These are phyloP conservation scores for Coemansia sp. DNA, from an alignment of 192 early-diverging fungal genomes.

Conservation along the genomic window DNA sequence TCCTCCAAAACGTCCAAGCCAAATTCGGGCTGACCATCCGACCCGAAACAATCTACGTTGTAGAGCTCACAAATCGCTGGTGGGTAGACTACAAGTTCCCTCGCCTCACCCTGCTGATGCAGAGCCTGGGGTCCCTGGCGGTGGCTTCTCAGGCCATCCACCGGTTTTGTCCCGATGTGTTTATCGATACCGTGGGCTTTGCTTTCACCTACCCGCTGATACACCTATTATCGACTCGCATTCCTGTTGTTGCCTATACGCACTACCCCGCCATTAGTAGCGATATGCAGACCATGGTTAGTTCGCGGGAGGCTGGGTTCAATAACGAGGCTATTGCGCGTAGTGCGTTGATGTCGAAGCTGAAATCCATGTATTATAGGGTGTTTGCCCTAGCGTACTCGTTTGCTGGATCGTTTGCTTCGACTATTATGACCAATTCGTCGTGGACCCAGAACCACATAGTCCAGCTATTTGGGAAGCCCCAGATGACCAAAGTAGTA, in stretches of 20 bases:
- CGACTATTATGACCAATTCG: conserved; percentile 92
- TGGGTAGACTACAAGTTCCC: conserved; percentile 74
- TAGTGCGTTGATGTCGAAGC: conserved; percentile 44
- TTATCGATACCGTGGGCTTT: conserved; percentile 91
- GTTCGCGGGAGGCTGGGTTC: conserved; percentile 58
- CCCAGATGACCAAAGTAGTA: conserved; percentile 61
- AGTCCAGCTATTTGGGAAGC: conserved; percentile 72
- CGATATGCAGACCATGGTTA: conserved; percentile 82
- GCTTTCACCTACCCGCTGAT: conserved; percentile 90
- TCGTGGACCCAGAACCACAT: conserved; percentile 94
- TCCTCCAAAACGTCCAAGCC: conserved; percentile 52
- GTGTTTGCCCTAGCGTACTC: conserved; percentile 78
- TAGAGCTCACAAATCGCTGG: conserved; percentile 61
- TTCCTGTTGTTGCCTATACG: conserved; percentile 76
- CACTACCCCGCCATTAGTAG: conserved; percentile 96
- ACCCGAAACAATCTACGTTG: conserved; percentile 57
- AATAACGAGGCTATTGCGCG: conserved; percentile 67
- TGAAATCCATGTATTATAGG: conserved; percentile 67
- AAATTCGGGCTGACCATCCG: conserved; percentile 74
- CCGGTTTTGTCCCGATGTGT: conserved; percentile 72
- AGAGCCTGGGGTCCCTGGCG: conserved; percentile 79
- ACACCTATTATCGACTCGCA: conserved; percentile 56
- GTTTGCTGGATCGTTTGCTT: conserved; percentile 71
- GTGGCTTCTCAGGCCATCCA: conserved; percentile 75
- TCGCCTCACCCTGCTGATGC: conserved; percentile 78